Base-by-base conservation (phyloP, 108 stramenopile species). In the Fragilariopsis cylindrus region DNA sequence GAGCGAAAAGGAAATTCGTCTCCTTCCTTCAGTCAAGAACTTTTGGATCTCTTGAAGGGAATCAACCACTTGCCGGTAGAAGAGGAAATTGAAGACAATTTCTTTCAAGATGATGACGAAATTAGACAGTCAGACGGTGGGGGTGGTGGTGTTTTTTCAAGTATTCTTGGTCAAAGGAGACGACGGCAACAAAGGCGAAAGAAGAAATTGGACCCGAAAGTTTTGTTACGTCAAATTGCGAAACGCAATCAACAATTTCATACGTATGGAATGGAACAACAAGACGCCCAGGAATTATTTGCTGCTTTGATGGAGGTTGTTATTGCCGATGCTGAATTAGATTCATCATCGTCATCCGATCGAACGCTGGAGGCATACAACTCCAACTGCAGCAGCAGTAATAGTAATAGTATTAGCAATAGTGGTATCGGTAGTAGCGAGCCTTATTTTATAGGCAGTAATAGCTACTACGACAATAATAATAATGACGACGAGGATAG, bases 271-370 rank as follows among this genome's bases (percentile, higher is more conserved):
- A 49, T 70, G 45, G 87, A 94, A 63, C 93, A 92, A 70, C 93
- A 94, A 73, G 93, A 94, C 74, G 88, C 93, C 4, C 88, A 94
- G 72, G 93, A 94, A 82, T 74, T 90, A 42, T 81, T 94, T 57
- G 77, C 81, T 42, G 86, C 91, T 4, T 66, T 94, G 74, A 50
- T 94, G 76, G 90, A 82, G 56, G 71, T 91, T 4, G 73, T 94
- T 13, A 71, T 80, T 9, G 43, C 42, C 15, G 84, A 81, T 45
- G 65, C 81, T 13, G 53, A 68, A 49, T 30, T 76, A 55, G 75
- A 74, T 64, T 62, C 56, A 30, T 30, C 6, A 42, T 43, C 65
- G 45, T 21, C 65, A 55, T 19, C 47, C 65, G 62, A 70, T 70
- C 12, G 70, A 70, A 49, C 30, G 42, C 57, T 64, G 60, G 74